Conservation (phyloP, 129 eudicot species). For the Heracleum sosnowskyi region DNA sequence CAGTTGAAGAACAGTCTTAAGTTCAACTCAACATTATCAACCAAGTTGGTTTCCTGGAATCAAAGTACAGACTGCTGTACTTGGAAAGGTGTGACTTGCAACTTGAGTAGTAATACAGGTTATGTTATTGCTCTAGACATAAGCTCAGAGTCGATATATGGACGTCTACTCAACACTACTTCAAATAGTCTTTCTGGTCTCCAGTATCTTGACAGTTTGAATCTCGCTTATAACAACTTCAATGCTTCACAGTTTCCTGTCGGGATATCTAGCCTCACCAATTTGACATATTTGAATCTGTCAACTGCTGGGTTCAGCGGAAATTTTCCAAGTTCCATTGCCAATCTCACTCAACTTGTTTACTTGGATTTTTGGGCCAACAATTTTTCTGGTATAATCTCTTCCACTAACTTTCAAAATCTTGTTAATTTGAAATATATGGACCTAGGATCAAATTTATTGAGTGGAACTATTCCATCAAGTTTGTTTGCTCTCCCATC, state of each 20-base stretch:
- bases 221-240: slow-evolving; percentile 21
- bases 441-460: neutral
- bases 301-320: slow-evolving; percentile 22
- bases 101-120: neutral
- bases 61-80: slow-evolving; percentile 15
- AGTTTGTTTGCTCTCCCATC: slow-evolving; percentile 18
- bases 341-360: neutral
- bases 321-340: neutral
- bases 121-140: slow-evolving; percentile 15
- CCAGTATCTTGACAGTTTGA: slow-evolving; percentile 15
- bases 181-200: slow-evolving; percentile 20
- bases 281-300: slow-evolving; percentile 17
- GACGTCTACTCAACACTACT: neutral
- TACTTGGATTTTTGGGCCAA: neutral
- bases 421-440: slow-evolving; percentile 4
- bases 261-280: slow-evolving; percentile 2
- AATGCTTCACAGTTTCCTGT: slow-evolving; percentile 9
- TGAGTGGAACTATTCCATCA: slow-evolving; percentile 15
- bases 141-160: neutral
- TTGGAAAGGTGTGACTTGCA: slow-evolving; percentile 21
- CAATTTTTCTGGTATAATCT: slow-evolving; percentile 1
- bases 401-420: neutral
- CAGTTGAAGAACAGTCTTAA: neutral
- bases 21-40: neutral
- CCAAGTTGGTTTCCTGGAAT: neutral